phyloP scores from a whole-genome alignment of 805 yeast species.

The Wickerhamomyces alni region DNA sequence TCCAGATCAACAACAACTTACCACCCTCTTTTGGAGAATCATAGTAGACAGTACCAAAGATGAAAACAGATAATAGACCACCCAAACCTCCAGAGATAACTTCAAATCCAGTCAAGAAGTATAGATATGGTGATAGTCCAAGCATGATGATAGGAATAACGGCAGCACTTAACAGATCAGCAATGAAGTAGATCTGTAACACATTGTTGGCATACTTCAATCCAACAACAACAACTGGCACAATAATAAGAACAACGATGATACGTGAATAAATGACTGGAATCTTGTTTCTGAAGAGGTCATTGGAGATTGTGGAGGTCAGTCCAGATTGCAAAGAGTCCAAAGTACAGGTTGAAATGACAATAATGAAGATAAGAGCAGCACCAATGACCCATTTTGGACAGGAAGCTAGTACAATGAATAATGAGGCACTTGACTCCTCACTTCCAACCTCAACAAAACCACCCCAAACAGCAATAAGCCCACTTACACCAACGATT shows the following conservation, averaged over 20 bases:
- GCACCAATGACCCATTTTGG: conserved; percentile 86
- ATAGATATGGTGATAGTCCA: conserved; percentile 63
- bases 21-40: conserved; percentile 72
- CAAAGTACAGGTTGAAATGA: conserved; percentile 81
- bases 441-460: conserved; percentile 38
- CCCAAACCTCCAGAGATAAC: conserved; percentile 80
- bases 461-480: conserved; percentile 89
- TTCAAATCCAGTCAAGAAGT: conserved; percentile 73
- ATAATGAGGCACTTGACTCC: conserved; percentile 65
- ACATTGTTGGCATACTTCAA: conserved; percentile 76
- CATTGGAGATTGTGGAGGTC: conserved; percentile 86
- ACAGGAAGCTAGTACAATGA: conserved; percentile 60
- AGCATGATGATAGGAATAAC: conserved; percentile 79
- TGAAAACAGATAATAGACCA: conserved; percentile 71
- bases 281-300: conserved; percentile 77
- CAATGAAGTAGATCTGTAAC: conserved; percentile 81
- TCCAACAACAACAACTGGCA: conserved; percentile 86
- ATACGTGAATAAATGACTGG: conserved; percentile 60
- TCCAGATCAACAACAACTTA: conserved; percentile 61
- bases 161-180: conserved; percentile 83
- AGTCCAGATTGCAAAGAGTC: conserved; percentile 86
- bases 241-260: conserved; percentile 68
- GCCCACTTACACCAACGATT: conserved; percentile 76
- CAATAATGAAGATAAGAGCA: conserved; percentile 65
- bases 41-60: conserved; percentile 81